phyloP scores from a whole-genome alignment of 371 early-diverging fungal genomes.

The Mucor plumbeus region DNA sequence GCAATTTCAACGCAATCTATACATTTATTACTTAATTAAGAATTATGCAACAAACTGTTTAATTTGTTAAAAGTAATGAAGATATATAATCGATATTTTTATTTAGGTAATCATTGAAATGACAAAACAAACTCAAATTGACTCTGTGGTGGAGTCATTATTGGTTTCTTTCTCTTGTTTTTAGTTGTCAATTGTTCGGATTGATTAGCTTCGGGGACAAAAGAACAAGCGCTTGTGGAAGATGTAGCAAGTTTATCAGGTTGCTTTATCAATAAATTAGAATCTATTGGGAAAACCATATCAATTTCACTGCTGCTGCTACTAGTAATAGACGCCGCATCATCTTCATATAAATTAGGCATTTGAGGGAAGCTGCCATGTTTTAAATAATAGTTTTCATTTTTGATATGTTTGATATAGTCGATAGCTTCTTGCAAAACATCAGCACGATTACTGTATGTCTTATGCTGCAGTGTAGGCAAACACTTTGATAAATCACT shows the following conservation, averaged over 20 bases:
- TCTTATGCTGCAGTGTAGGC: conserved; percentile 17
- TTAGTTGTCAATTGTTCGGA: background rate
- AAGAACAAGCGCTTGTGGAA: background rate
- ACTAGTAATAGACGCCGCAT: background rate
- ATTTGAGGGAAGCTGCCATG: background rate
- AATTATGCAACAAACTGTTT: too few relatives aligned
- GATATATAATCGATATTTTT: background rate
- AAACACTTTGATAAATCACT: conserved; percentile 30
- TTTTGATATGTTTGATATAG: conserved; percentile 34
- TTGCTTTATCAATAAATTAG: background rate
- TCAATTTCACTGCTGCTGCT: background rate
- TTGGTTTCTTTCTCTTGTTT: background rate
- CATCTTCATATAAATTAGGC: background rate
- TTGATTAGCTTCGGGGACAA: background rate
- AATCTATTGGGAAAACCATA: background rate
- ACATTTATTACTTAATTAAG: too few relatives aligned
- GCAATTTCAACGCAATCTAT: too few relatives aligned
- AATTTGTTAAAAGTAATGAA: too few relatives aligned
- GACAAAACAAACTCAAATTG: conserved; percentile 1
- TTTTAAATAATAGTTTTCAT: conserved; percentile 21
- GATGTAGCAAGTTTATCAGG: background rate
- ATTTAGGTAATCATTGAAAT: background rate
- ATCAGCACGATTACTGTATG: conserved; percentile 30
- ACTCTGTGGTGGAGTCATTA: background rate
- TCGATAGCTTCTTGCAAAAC: conserved; percentile 34